These are phyloP conservation scores for Pseudoturritis turrita DNA, from an alignment of 345 rosid species.

Conservation along the genomic window DNA sequence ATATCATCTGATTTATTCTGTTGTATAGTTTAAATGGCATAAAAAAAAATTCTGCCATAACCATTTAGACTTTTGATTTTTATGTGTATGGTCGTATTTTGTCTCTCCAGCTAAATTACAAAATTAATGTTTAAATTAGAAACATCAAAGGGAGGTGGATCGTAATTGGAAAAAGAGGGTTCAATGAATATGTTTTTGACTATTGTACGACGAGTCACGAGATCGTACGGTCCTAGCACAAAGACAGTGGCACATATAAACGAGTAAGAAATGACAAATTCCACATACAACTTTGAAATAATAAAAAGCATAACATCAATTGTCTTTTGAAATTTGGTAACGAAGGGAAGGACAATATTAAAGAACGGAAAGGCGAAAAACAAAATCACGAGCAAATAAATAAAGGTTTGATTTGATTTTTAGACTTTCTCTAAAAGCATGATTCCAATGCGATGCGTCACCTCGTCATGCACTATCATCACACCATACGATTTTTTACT, in stretches of 20 bases:
- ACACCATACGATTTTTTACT: background rate
- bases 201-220: slow-evolving; percentile 22
- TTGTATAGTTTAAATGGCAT: background rate
- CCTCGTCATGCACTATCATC: slow-evolving; percentile 21
- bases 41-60: too few relatives aligned
- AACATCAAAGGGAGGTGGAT: background rate
- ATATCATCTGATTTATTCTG: background rate
- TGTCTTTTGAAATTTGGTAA: slow-evolving; percentile 25
- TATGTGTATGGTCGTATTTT: background rate
- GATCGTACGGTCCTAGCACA: slow-evolving; percentile 24
- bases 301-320: slow-evolving; percentile 16
- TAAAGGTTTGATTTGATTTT: slow-evolving; percentile 27
- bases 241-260: slow-evolving; percentile 9
- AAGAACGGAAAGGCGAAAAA: slow-evolving; percentile 23
- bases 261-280: slow-evolving; percentile 9
- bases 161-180: slow-evolving; percentile 12
- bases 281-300: slow-evolving; percentile 2
- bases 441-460: slow-evolving; percentile 23
- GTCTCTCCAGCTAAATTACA: background rate
- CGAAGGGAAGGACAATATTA: slow-evolving; percentile 6
- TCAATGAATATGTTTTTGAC: slow-evolving; percentile 24
- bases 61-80: background rate
- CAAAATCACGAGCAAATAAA: slow-evolving; percentile 22
- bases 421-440: slow-evolving; percentile 21
- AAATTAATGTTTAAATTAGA: slow-evolving; percentile 2